Evolutionary conservation across 441 rosid species (phyloP).

Genomic region (Erodium chrysanthum): DNA sequence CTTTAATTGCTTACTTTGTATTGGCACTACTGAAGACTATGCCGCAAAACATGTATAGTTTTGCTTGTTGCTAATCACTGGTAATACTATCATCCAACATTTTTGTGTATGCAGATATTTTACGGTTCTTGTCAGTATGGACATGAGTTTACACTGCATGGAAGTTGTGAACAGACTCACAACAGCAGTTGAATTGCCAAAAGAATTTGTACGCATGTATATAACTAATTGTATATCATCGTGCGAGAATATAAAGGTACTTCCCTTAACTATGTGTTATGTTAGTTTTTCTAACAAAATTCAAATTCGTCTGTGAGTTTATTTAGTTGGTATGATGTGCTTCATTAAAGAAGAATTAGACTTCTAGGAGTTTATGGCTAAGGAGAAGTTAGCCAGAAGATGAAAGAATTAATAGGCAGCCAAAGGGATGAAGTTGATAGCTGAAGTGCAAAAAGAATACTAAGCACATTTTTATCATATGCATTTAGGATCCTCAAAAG

Average conservation of each 20-base stretch:
- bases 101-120: slow-evolving; percentile 49
- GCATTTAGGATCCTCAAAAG: not conserved
- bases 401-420: not conserved
- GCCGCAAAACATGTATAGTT: not conserved
- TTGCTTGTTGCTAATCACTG: not conserved
- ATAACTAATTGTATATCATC: slow-evolving; percentile 91
- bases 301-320: not conserved
- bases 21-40: not conserved
- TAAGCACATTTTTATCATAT: not conserved
- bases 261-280: slow-evolving; percentile 2
- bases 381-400: not conserved
- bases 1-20: not conserved
- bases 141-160: slow-evolving; percentile 94
- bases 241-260: slow-evolving; percentile 85
- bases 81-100: not conserved
- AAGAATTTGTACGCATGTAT: slow-evolving; percentile 75
- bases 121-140: slow-evolving; percentile 84
- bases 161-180: slow-evolving; percentile 98
- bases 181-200: slow-evolving; percentile 84
- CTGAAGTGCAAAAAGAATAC: not conserved
- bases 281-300: not conserved
- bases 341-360: not conserved
- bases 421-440: not conserved
- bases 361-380: not conserved
- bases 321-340: not conserved